A percentile compares a stretch with the other conserved stretches of the same genome.
Conservation (phyloP, 257 asterid species). For the Plectranthus barbatus region DNA sequence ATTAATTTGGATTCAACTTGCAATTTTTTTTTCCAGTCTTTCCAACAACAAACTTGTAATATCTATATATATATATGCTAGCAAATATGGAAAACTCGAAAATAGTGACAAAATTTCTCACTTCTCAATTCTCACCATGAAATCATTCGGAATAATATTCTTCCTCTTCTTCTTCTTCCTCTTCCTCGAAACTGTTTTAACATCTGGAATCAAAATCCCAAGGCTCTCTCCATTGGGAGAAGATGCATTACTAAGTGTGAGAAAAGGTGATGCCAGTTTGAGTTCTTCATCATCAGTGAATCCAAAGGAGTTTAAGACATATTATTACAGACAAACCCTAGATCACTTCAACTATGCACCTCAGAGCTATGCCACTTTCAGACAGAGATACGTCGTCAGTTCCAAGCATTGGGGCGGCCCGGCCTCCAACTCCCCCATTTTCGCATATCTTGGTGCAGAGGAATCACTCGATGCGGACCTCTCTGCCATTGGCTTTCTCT, state of each 20-base stretch:
- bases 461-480: slow-evolving; percentile 35
- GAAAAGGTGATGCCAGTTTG: background rate
- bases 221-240: background rate
- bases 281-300: background rate
- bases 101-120: too few relatives aligned
- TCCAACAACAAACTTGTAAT: too few relatives aligned
- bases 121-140: too few relatives aligned
- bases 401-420: slow-evolving; percentile 53
- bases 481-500: slow-evolving; percentile 26
- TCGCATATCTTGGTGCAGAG: slow-evolving; percentile 71
- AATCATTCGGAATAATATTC: too few relatives aligned
- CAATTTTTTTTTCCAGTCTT: too few relatives aligned
- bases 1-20: too few relatives aligned
- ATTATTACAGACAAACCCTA: slow-evolving; percentile 53
- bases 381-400: slow-evolving; percentile 42
- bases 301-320: slow-evolving; percentile 24
- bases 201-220: slow-evolving; percentile 6
- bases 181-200: background rate
- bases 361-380: slow-evolving; percentile 45
- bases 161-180: background rate
- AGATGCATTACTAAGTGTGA: too few relatives aligned
- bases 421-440: slow-evolving; percentile 35
- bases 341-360: slow-evolving; percentile 78
- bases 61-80: too few relatives aligned
- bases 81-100: too few relatives aligned